Percentiles rank a stretch among this genome's conserved stretches.
These are phyloP conservation scores for Phytophthora brassicae DNA, from an alignment of 352 stramenopile genomes.

Conservation along the genomic window DNA sequence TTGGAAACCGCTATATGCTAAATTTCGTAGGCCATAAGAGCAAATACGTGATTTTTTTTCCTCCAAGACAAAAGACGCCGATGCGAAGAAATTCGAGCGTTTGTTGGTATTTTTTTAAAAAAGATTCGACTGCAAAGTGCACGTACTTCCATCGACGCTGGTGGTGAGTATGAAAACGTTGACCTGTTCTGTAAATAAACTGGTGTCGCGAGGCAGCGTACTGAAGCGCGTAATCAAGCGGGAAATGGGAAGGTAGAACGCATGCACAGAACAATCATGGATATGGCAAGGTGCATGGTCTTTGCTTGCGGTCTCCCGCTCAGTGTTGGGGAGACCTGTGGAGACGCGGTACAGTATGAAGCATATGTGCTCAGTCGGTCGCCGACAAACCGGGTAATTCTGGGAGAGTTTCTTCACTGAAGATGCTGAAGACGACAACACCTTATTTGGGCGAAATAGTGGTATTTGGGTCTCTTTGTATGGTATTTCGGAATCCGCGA, in stretches of 20 bases:
- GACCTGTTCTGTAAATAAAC: conserved; percentile 30
- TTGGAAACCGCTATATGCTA: conserved; percentile 16
- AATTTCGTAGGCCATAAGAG: conserved; percentile 19
- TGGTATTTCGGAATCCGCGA: neutral
- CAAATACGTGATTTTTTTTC: conserved; percentile 19
- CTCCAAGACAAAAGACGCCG: conserved; percentile 12
- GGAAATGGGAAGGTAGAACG: conserved; percentile 36
- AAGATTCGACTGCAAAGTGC: conserved; percentile 5
- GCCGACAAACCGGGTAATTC: neutral
- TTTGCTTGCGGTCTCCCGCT: conserved; percentile 28
- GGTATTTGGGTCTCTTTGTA: neutral
- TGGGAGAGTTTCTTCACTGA: neutral
- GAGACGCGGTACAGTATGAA: conserved; percentile 29
- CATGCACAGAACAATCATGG: conserved; percentile 32
- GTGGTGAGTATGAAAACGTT: conserved; percentile 27
- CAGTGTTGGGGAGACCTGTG: conserved; percentile 23
- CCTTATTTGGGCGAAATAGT: neutral
- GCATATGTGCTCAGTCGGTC: conserved; percentile 11
- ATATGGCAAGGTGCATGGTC: neutral
- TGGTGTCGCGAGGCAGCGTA: conserved; percentile 15
- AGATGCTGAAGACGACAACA: neutral
- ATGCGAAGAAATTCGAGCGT: conserved; percentile 3
- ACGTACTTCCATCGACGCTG: conserved; percentile 13
- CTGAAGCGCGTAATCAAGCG: conserved; percentile 20
- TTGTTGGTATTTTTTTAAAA: conserved; percentile 12